These are phyloP conservation scores for Taphrina wiesneri DNA, from an alignment of 1,139 yeast genomes.

Conservation along the genomic window DNA sequence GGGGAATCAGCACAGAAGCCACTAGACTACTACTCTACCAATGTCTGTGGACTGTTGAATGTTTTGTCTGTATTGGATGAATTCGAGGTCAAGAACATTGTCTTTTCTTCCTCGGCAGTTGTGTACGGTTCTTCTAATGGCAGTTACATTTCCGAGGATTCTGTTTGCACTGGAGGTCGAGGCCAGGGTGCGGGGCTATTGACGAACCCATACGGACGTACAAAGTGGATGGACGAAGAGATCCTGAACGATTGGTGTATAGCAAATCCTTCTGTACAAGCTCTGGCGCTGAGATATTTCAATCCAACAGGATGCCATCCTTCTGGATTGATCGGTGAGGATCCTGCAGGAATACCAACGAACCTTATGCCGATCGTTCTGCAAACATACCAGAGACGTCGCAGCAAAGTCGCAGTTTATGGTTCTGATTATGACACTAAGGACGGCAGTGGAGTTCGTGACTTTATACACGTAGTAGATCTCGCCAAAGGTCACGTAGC, in stretches of 20 bases:
- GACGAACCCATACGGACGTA: conserved; percentile 74
- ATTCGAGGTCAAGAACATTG: conserved; percentile 55
- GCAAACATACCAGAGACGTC: conserved; percentile 73
- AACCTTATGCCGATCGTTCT: conserved; percentile 73
- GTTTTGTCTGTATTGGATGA: conserved; percentile 58
- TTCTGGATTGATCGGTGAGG: conserved; percentile 76
- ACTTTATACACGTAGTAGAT: conserved; percentile 78
- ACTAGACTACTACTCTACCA: conserved; percentile 66
- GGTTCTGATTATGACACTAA: conserved; percentile 63
- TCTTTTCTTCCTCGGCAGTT: conserved; percentile 77
- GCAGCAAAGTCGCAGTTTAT: conserved; percentile 65
- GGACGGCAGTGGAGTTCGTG: conserved; percentile 81
- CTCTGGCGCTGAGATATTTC: conserved; percentile 72
- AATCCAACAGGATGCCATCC: conserved; percentile 88
- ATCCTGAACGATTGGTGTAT: conserved; percentile 60
- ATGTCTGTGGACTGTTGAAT: conserved; percentile 64
- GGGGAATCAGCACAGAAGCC: conserved; percentile 78
- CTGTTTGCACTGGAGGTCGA: conserved; percentile 60
- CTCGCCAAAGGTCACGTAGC: conserved; percentile 77
- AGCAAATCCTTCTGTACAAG: conserved; percentile 56
- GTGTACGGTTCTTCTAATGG: conserved; percentile 58
- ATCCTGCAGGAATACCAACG: conserved; percentile 75
- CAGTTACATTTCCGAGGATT: conserved; percentile 13
- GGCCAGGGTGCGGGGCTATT: conserved; percentile 60
- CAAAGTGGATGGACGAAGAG: conserved; percentile 67